Base-by-base conservation (phyloP, 1,284 basidiomycete species). In the Cryptococcus neoformans region DNA sequence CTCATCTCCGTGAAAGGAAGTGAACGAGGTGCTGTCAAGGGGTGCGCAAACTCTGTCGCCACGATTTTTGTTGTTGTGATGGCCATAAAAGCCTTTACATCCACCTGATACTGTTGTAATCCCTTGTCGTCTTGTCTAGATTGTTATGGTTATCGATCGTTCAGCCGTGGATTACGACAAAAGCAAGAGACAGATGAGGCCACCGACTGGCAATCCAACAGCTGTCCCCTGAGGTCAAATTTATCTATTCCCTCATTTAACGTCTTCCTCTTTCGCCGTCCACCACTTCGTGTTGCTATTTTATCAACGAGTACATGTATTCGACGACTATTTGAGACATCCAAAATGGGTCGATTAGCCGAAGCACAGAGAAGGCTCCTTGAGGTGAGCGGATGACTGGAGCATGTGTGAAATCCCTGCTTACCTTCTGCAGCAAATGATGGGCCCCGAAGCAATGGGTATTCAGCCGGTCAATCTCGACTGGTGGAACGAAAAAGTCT, bases 401-500 rank as follows among this genome's bases (percentile, higher is more conserved):
- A 17, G 39, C 7, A n/a, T 40, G 3, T 35, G 42, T 2, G 45
- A 16, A n/a, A 9, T 41, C 8, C 16, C 39, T 51, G 21, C 38
- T 34, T n/a, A 35, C 38, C 17, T 39, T 2, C 4, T 6, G 14
- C n/a, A 94, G 90, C 92, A 94, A 93, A 94, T 96, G 92, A 95
- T 96, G 92, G 92, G 92, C n/a, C 90, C 92, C 45, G 94, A 97
- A 79, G 92, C 94, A 12, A 95, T 97, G 91, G 93, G 93, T 66
- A 87, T 93, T 51, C 87, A 90, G 49, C 91, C 91, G 66, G 87
- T 89, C 64, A 93, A 97, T 79, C 82, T 98, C 61, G 87, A 89
- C 60, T 98, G 96, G 88, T 90, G 88, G 58, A 92, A 96, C 77
- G 91, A 93, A 68, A 98, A 98, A 83, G 96, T 99, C n/a, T 99